Percentiles rank a stretch among this genome's conserved stretches.
phyloP scores from a whole-genome alignment of 164 flowering plant genomes.

The Magnolia officinalis region DNA sequence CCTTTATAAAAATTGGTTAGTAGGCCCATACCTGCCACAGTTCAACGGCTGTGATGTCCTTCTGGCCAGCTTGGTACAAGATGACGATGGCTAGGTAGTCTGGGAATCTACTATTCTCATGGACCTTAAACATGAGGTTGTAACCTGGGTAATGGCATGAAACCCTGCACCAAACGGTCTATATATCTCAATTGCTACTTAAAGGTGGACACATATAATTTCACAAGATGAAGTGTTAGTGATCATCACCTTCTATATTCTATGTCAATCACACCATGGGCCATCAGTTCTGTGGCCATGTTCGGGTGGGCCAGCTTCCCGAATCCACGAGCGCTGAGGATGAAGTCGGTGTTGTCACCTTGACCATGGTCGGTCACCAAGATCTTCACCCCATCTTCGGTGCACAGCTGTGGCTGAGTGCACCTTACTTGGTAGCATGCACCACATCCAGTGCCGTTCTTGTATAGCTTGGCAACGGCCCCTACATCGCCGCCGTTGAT shows the following conservation, averaged over 20 bases:
- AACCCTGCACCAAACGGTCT: constrained; percentile 24
- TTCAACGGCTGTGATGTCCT: constrained; percentile 52
- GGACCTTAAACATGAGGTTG: constrained; percentile 57
- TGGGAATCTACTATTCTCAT: constrained; percentile 58
- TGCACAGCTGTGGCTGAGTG: constrained; percentile 51
- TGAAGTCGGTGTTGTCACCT: constrained; percentile 79
- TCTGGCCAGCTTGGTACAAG: constrained; percentile 52
- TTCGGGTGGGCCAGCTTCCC: constrained; percentile 43
- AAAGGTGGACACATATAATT: too few relatives aligned
- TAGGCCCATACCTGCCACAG: constrained; percentile 57
- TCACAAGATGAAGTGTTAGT: neutral
- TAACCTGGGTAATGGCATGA: constrained; percentile 52
- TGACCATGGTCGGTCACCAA: constrained; percentile 81
- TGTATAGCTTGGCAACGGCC: constrained; percentile 59
- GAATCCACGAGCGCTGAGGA: constrained; percentile 61
- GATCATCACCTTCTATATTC: constrained; percentile 44
- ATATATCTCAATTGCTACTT: neutral
- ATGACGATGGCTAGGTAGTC: constrained; percentile 59
- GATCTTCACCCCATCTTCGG: constrained; percentile 47
- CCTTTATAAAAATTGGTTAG: neutral
- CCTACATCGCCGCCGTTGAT: constrained; percentile 63
- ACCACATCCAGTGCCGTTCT: constrained; percentile 78
- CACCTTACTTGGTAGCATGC: constrained; percentile 91
- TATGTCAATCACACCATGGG: constrained; percentile 69
- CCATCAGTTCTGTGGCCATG: constrained; percentile 34